phyloP scores from a whole-genome alignment of 257 asterid genomes.

The Henckelia pumila region DNA sequence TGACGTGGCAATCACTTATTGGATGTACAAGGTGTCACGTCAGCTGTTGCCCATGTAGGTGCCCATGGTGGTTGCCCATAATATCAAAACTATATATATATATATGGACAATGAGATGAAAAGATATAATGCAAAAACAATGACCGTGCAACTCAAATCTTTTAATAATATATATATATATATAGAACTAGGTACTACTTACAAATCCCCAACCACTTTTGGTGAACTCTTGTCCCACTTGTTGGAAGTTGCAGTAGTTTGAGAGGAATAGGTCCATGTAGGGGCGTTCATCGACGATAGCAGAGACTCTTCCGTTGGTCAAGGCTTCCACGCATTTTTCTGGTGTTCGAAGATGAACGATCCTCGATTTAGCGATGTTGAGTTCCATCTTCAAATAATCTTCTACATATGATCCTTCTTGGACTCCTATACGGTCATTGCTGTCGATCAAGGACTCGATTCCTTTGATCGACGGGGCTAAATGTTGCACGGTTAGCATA shows the following conservation, averaged over 20 bases:
- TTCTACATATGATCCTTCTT: conserved; percentile 46
- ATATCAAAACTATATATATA: too few species aligned
- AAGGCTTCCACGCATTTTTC: conserved; percentile 44
- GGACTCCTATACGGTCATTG: conserved; percentile 42
- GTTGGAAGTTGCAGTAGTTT: conserved; percentile 32
- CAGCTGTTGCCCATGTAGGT: too few species aligned
- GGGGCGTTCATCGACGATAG: conserved; percentile 52
- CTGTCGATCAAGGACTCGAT: conserved; percentile 44
- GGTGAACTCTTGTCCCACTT: conserved; percentile 43
- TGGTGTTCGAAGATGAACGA: conserved; percentile 40
- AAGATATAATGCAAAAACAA: too few species aligned
- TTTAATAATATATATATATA: too few species aligned
- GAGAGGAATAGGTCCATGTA: too few species aligned
- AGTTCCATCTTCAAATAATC: conserved; percentile 37
- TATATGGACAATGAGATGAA: too few species aligned
- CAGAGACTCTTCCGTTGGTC: conserved; percentile 39
- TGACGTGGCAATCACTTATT: too few species aligned
- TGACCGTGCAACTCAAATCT: too few species aligned
- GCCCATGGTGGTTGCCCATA: too few species aligned
- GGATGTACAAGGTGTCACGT: too few species aligned
- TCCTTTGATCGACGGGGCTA: conserved; percentile 48
- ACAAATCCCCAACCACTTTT: too few species aligned
- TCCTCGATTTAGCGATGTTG: conserved; percentile 36
- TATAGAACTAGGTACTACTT: too few species aligned
- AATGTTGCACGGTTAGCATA: conserved; percentile 57